These are phyloP conservation scores for Malania oleifera DNA, from an alignment of 164 flowering plant species.

Conservation along the genomic window DNA sequence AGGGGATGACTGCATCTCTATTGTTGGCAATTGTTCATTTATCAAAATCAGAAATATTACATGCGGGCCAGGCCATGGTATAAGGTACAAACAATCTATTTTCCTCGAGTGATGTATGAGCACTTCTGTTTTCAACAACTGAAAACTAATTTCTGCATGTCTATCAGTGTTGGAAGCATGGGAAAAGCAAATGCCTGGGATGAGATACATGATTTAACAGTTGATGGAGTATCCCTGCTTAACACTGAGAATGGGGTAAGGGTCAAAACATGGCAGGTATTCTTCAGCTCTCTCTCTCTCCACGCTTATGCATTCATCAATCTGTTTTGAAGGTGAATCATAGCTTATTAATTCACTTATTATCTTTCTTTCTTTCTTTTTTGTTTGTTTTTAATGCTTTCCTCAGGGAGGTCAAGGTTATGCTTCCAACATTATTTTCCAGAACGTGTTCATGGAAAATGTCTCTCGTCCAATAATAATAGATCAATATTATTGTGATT, in stretches of 20 bases:
- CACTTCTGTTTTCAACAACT: too few species aligned
- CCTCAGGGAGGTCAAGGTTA: slow-evolving; percentile 83
- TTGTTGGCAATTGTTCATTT: slow-evolving; percentile 68
- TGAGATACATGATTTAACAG: slow-evolving; percentile 50
- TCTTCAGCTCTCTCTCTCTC: background rate
- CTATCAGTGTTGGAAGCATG: slow-evolving; percentile 81
- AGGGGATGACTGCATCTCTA: slow-evolving; percentile 97
- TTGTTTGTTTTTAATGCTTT: slow-evolving; percentile 12
- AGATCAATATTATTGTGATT: slow-evolving; percentile 93
- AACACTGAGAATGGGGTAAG: slow-evolving; percentile 80
- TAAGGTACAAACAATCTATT: slow-evolving; percentile 48
- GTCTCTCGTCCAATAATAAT: slow-evolving; percentile 88
- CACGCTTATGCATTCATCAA: background rate
- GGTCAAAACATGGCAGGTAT: slow-evolving; percentile 97
- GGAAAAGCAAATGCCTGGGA: slow-evolving; percentile 49
- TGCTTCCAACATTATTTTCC: slow-evolving; percentile 47
- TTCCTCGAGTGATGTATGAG: too few species aligned
- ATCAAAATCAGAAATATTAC: slow-evolving; percentile 43
- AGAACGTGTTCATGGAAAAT: slow-evolving; percentile 65
- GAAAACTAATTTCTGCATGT: slow-evolving; percentile 3
- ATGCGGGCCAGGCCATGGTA: slow-evolving; percentile 96
- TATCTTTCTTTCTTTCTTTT: background rate
- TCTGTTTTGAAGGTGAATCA: background rate
- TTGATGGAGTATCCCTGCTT: slow-evolving; percentile 52
- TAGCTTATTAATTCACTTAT: background rate